Conservation (phyloP, 2,329 filamentous ascomycete species). For the Lasiodiplodia gonubiensis region DNA sequence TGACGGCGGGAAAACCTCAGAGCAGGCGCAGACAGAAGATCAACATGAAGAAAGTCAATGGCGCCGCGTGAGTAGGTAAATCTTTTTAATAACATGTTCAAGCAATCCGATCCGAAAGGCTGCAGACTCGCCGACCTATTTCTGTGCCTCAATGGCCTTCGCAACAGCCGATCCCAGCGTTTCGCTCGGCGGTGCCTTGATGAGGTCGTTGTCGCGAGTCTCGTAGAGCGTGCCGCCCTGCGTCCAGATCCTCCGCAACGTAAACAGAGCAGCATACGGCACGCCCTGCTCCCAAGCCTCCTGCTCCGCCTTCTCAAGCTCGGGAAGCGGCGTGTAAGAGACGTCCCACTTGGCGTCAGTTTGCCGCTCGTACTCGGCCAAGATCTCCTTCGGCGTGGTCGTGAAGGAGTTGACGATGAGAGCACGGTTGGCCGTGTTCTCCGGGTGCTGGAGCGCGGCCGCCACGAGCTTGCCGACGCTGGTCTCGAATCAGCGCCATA, state of each 20-base stretch:
- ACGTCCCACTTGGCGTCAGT: constrained; percentile 63
- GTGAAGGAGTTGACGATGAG: constrained; percentile 76
- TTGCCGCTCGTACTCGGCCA: constrained; percentile 72
- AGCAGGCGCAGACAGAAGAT: too few relatives aligned
- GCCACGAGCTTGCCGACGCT: constrained; percentile 72
- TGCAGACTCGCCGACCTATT: background rate
- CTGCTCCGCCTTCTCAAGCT: constrained; percentile 63
- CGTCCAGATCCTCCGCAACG: constrained; percentile 73
- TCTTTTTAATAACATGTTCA: background rate
- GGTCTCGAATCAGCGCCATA: background rate
- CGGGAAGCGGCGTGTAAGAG: constrained; percentile 58
- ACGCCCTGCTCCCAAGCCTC: constrained; percentile 62
- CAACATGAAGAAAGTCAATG: too few relatives aligned
- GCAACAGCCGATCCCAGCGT: constrained; percentile 6
- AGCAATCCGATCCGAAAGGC: background rate
- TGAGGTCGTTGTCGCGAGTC: constrained; percentile 56
- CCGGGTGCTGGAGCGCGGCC: constrained; percentile 64
- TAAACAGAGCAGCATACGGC: constrained; percentile 61
- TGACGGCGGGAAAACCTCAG: too few relatives aligned
- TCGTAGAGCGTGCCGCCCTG: constrained; percentile 75
- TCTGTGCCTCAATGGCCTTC: constrained; percentile 11
- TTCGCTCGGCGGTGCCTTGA: constrained; percentile 2
- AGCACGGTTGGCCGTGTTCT: constrained; percentile 59
- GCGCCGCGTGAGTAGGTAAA: too few relatives aligned
- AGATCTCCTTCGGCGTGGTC: constrained; percentile 65